A percentile compares a stretch with the other conserved stretches of the same genome.
Conservation (phyloP, 2,329 filamentous ascomycete genomes). For the Ceratocystis colombiana region DNA sequence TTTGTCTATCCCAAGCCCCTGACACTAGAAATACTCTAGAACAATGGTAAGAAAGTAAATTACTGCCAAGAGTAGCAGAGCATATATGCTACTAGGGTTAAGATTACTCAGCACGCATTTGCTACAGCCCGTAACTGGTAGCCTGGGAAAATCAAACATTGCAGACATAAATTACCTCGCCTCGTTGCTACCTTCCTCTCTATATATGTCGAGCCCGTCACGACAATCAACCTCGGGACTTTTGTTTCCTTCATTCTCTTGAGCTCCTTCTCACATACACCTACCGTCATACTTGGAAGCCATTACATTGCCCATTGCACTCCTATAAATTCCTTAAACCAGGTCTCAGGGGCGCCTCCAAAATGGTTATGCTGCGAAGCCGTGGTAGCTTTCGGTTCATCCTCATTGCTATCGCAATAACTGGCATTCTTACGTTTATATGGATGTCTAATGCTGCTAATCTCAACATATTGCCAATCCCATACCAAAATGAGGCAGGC, state of each 20-base stretch:
- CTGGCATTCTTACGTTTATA: constrained; percentile 9
- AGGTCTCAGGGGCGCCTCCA: background rate
- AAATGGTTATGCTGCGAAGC: constrained; percentile 12
- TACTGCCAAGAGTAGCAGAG: background rate
- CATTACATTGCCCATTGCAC: background rate
- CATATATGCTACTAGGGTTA: too few relatives aligned
- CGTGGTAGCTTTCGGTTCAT: constrained; percentile 7
- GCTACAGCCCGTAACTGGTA: too few relatives aligned
- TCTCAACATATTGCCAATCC: constrained; percentile 1
- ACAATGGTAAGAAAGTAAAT: background rate
- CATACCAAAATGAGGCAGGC: background rate
- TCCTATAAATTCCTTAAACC: background rate
- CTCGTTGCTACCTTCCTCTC: background rate
- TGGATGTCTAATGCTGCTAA: constrained; percentile 5
- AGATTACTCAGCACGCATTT: too few relatives aligned
- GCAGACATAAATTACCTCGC: background rate
- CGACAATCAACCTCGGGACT: background rate
- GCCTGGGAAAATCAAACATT: too few relatives aligned
- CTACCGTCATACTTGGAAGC: background rate
- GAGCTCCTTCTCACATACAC: background rate
- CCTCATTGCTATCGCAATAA: constrained; percentile 5
- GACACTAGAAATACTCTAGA: background rate
- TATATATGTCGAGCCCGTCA: background rate
- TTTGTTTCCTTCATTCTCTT: background rate
- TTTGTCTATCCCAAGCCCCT: background rate